Evolutionary conservation across 1,139 yeast species (phyloP).

Genomic region (Pichia sp.): DNA sequence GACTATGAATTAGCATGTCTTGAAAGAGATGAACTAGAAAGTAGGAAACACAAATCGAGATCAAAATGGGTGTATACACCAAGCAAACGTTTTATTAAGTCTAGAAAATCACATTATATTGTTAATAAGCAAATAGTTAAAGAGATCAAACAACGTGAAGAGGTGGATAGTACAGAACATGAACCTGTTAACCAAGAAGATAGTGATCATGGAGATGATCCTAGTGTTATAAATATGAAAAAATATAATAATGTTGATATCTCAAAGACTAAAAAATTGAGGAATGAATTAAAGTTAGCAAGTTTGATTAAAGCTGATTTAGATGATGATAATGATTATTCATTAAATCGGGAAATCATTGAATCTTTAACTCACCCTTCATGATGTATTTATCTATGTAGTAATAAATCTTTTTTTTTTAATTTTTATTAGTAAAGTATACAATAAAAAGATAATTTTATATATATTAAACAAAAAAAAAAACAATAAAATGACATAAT

Average conservation of each 20-base stretch:
- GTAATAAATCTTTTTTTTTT: not conserved
- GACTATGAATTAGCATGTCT: conserved; percentile 27
- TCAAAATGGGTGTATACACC: conserved; percentile 22
- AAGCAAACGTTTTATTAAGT: conserved; percentile 15
- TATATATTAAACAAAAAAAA: no score
- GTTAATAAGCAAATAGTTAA: conserved; percentile 3
- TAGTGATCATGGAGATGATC: conserved; percentile 25
- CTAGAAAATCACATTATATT: conserved; percentile 1
- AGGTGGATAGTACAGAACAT: conserved; percentile 22
- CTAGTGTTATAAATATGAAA: conserved; percentile 30
- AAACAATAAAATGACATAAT: not conserved
- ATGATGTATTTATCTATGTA: not conserved
- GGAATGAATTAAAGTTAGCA: conserved; percentile 12
- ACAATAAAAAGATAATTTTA: not conserved
- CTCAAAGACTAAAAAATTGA: conserved; percentile 5
- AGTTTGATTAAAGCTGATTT: conserved; percentile 2
- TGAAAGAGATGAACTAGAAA: conserved; percentile 28
- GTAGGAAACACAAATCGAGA: conserved; percentile 16
- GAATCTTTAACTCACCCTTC: conserved; percentile 13
- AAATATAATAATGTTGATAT: conserved; percentile 1
- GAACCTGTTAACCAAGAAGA: conserved; percentile 15
- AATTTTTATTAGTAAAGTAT: not conserved
- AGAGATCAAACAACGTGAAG: conserved; percentile 7
- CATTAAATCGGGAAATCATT: conserved; percentile 10
- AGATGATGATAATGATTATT: conserved; percentile 7